phyloP scores from a whole-genome alignment of 768 basidiomycete genomes.

The Hericium erinaceus region DNA sequence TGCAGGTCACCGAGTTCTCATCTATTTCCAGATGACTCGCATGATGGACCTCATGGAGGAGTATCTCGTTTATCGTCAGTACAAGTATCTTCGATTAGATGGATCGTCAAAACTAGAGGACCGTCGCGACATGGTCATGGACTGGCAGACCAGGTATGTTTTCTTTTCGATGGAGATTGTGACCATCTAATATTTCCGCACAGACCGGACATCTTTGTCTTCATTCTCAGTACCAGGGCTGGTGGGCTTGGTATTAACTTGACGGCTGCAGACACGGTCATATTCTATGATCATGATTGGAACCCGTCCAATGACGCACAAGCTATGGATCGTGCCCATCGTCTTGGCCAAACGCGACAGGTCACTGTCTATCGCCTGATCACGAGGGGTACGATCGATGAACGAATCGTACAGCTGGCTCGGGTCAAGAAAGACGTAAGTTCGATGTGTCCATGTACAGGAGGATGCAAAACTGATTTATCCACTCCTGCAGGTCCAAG shows the following conservation, averaged over 20 bases:
- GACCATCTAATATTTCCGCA: background rate
- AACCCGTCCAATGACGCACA: slow-evolving; percentile 97
- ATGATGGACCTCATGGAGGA: slow-evolving; percentile 99
- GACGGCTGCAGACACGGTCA: slow-evolving; percentile 90
- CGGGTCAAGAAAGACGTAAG: slow-evolving; percentile 93
- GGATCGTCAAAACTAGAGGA: slow-evolving; percentile 94
- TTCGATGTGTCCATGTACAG: background rate
- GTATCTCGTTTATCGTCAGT: slow-evolving; percentile 93
- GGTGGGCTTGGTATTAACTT: slow-evolving; percentile 96
- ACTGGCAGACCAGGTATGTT: slow-evolving; percentile 92
- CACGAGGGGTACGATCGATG: slow-evolving; percentile 90
- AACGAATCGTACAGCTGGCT: slow-evolving; percentile 93
- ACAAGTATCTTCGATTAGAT: slow-evolving; percentile 89
- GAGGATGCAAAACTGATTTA: background rate
- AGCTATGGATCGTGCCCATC: slow-evolving; percentile 97
- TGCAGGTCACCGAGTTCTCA: slow-evolving; percentile 85
- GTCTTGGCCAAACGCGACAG: slow-evolving; percentile 92
- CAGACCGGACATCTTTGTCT: slow-evolving; percentile 84
- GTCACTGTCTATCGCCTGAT: slow-evolving; percentile 95
- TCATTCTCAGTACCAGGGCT: slow-evolving; percentile 86
- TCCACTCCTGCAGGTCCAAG: slow-evolving; percentile 69
- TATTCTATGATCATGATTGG: slow-evolving; percentile 95
- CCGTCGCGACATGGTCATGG: slow-evolving; percentile 96
- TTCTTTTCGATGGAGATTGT: background rate
- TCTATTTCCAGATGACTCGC: slow-evolving; percentile 99